Base-by-base conservation (phyloP, 768 basidiomycete genomes). In the Hypsizygus marmoreus region DNA sequence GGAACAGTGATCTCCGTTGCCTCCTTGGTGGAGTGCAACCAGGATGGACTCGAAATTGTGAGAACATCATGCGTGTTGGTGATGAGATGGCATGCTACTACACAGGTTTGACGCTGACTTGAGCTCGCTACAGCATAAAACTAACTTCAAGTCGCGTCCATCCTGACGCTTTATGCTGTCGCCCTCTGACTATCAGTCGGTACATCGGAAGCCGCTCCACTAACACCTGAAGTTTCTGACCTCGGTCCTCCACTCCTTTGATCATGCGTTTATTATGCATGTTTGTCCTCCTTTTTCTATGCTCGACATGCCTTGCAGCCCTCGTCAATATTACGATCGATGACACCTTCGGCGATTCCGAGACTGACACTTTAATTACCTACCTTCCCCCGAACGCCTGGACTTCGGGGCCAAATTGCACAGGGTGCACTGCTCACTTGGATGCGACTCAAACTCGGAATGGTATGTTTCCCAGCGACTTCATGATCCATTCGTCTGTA, bases 251-350 rank as follows among this genome's bases (percentile, higher is more conserved):
- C 53, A 48, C 41, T 54, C 44, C 33, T 54, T 54, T 17, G 35
- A 33, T 45, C 30, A 56, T 56, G 55, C 45, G 24, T 25, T 20
- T 33, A 28, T 34, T 36, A 32, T 54, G 52, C 50, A 33, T 25
- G 36, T 12, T 42, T 33, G 12, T 47, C 12, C 35, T 51, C 30
- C 36, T 51, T 32, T 40, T 19, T 35, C 32, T 55, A 40, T n/a
- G 47, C 23, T 33, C 47, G 14, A 32, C 40, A 11, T 49, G 36
- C 16, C 42, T 49, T 38, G 51, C 50, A 16, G 20, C 29, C 20
- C 56, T 57, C 26, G 47, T 52, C 47, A 75, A 75, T 45, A 53
- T 68, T 23, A 74, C 74, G 4, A 64, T 77, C 28, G 74, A 77
- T 62, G 73, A 74, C 54, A 62, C 62, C 28, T 50, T 54, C 20